A percentile compares a stretch with the other conserved stretches of the same genome.
Conservation (phyloP, 202 grass and related monocot genomes). For the Carex arenaria region DNA sequence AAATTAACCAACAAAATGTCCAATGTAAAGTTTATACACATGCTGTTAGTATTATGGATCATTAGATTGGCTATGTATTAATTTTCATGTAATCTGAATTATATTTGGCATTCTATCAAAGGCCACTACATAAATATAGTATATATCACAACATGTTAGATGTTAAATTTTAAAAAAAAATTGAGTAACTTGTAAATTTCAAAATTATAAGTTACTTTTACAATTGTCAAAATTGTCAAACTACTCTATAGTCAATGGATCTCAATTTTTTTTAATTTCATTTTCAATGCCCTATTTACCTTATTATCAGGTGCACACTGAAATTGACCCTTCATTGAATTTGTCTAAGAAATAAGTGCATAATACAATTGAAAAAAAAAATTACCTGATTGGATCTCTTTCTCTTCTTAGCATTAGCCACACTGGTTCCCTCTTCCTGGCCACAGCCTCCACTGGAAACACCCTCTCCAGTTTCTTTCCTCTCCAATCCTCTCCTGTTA, state of each 20-base stretch:
- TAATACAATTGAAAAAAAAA: neutral
- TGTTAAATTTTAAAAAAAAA: neutral
- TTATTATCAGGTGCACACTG: neutral
- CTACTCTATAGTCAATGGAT: neutral
- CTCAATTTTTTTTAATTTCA: neutral
- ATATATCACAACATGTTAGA: neutral
- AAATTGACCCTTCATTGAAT: neutral
- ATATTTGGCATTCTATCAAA: neutral
- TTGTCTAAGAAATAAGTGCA: neutral
- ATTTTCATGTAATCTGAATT: neutral
- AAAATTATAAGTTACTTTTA: neutral
- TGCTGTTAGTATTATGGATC: neutral
- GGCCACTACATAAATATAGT: neutral
- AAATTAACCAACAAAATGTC: neutral
- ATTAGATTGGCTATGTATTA: neutral
- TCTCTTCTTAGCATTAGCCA: slow-evolving; percentile 41
- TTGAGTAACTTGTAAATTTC: too few species aligned
- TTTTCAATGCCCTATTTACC: neutral
- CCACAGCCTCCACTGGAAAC: slow-evolving; percentile 26
- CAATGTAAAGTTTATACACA: neutral
- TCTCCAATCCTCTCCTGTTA: slow-evolving; percentile 14
- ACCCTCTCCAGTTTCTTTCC: slow-evolving; percentile 20
- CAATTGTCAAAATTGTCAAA: neutral
- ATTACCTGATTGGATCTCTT: slow-evolving; percentile 47
- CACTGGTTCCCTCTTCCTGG: slow-evolving; percentile 24